Evolutionary conservation across 257 asterid genomes (phyloP), one percentile per base, ranked within the genome.

Genomic region (Solanum habrochaites): DNA sequence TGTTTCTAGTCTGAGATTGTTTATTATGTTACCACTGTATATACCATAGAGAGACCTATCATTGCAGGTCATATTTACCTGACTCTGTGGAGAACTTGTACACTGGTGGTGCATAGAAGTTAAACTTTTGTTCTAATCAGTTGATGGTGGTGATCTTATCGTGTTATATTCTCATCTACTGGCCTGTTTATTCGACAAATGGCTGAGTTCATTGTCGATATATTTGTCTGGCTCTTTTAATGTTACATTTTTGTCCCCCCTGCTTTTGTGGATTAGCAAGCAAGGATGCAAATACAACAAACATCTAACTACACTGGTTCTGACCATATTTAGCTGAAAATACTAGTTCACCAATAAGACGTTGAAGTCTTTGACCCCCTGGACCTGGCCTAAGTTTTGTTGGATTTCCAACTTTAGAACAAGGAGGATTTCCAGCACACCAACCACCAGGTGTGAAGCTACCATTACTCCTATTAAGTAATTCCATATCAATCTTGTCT

Each of bases 381-480:
- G 90, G 93, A 20, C 99, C 93, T 0, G 99, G 99, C 70, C 45
- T 91, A 11, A 97, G 93, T 85, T 89, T 92, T 3, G 93, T 87
- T 3, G 91, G 88, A 43, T 91, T 90, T 11, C 97, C 97, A 67
- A 97, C 98, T 91, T 88, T 92, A 27, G 97, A 87, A 92, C 99
- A 96, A 29, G 89, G 92, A 40, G 93, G 96, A 20, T 91, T 89
- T 23, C 99, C 99, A 1, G 92, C 88, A 72, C 99, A 97, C 99
- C 99, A 97, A 20, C 98, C 99, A 18, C 99, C 99, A 0, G 98
- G 98, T 14, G 98, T 95, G 92, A 95, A 91, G 87, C 90, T 92
- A 72, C 94, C 92, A 3, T 91, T 94, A 58, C 21, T 85, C 14
- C 98, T 89, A 43, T 92, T 85, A 1, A 97, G 95, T 23, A 96